These are phyloP conservation scores for Posidonia australis DNA, from an alignment of 106 monocot genomes.

Conservation along the genomic window DNA sequence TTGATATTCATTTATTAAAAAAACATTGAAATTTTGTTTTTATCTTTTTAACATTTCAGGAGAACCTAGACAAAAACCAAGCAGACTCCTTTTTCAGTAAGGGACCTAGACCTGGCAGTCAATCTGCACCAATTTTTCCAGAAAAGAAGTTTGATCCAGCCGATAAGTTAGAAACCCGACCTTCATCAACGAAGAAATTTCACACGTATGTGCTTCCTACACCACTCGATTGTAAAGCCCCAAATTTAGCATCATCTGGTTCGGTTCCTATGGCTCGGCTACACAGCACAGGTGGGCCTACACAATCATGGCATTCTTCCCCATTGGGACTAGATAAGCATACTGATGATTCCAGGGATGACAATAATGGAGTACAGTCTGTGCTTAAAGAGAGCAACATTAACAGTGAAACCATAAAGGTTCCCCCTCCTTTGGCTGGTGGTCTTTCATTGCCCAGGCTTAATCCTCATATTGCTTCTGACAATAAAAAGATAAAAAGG, in stretches of 20 bases:
- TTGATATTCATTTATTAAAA: background rate
- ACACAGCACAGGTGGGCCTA: constrained; percentile 16
- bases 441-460: constrained; percentile 14
- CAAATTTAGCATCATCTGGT: constrained; percentile 11
- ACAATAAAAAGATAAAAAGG: constrained; percentile 44
- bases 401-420: constrained; percentile 24
- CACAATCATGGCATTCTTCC: constrained; percentile 44
- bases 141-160: constrained; percentile 45
- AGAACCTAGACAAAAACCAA: constrained; percentile 27
- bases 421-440: constrained; percentile 26
- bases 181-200: constrained; percentile 47
- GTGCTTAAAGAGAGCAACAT: constrained; percentile 45
- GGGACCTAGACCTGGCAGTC: constrained; percentile 29
- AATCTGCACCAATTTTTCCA: constrained; percentile 64
- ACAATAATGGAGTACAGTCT: constrained; percentile 19
- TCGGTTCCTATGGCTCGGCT: constrained; percentile 7
- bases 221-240: constrained; percentile 47
- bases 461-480: constrained; percentile 17
- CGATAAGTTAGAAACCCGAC: constrained; percentile 37
- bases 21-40: background rate
- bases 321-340: constrained; percentile 34
- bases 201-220: constrained; percentile 68
- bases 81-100: constrained; percentile 21
- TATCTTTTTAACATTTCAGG: constrained; percentile 24
- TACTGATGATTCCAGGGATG: constrained; percentile 8